Base-by-base conservation (phyloP, 1,284 basidiomycete species). In the Acaromyces ingoldii region DNA sequence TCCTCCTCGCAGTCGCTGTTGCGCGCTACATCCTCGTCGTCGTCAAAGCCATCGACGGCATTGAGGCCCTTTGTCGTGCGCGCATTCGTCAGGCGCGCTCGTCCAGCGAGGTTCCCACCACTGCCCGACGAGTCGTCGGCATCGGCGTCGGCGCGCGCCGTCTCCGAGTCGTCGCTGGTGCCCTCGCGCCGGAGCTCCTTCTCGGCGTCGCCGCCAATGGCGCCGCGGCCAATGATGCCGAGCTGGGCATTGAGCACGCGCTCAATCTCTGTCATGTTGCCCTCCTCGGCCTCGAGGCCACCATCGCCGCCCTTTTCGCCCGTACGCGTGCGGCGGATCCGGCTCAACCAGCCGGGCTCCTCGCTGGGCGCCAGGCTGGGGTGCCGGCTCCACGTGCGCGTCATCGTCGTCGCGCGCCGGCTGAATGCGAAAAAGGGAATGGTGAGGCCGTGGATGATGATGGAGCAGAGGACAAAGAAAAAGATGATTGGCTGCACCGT, bases 361-460 rank as follows among this genome's bases (percentile, higher is more conserved):
- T 58, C 63, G 36, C 36, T 30, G 17, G 50, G 55, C 15, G 45
- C 43, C 49, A 63, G 54, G 30, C 63, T 64, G 5, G 65, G 58
- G 49, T 64, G 55, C 28, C 60, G 46, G 40, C 60, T 68, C 57
- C 68, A 65, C 1, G 71, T 72, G 5, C 69, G 55, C 6, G 67
- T 65, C 29, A 73, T 39, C 9, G 67, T 71, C n/a, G 39, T 26
- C 2, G 65, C 65, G 22, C 58, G 56, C 51, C 65, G 64, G 26
- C 63, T 63, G 45, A 74, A 72, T 2, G 70, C 66, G 30, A 76
- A 76, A 55, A 76, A 75, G 29, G 74, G 74, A 17, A 76, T 58
- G 26, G 73, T 74, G 40, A 76, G 67, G 33, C 74, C 74, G 53
- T 76, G 74, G 1, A 76, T 62, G 39, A 67, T 49, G 47, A 72